A percentile compares a stretch with the other conserved stretches of the same genome.
These are phyloP conservation scores for Bacidia gigantensis DNA, from an alignment of 495 filamentous ascomycete species.

Conservation along the genomic window DNA sequence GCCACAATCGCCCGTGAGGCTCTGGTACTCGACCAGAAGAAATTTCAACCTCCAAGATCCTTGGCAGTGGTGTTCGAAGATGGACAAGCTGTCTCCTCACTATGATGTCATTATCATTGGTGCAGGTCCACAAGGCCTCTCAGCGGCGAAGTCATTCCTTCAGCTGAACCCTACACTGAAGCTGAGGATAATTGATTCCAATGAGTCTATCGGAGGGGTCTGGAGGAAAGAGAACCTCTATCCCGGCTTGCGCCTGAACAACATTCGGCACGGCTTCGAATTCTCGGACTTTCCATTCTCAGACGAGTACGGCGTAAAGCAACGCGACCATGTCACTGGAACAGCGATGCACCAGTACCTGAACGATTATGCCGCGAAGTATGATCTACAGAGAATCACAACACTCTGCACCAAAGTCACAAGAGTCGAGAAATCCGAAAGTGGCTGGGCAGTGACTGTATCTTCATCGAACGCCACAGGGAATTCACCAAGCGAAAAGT, in stretches of 20 bases:
- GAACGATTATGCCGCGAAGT: constrained; percentile 44
- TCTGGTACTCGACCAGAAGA: too few relatives aligned
- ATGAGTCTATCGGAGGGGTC: constrained; percentile 49
- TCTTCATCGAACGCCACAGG: background rate
- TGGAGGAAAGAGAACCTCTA: constrained; percentile 56
- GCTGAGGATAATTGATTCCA: constrained; percentile 40
- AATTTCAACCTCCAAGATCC: too few relatives aligned
- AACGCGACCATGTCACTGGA: constrained; percentile 56
- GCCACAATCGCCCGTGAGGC: too few relatives aligned
- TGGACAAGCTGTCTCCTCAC: too few relatives aligned
- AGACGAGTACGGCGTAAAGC: constrained; percentile 42
- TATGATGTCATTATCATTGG: constrained; percentile 11
- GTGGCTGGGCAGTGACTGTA: constrained; percentile 27
- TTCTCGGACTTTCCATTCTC: constrained; percentile 65
- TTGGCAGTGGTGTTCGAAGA: too few relatives aligned
- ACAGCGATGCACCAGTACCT: constrained; percentile 52
- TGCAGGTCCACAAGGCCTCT: constrained; percentile 46
- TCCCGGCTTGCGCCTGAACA: constrained; percentile 52
- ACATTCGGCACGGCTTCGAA: constrained; percentile 51
- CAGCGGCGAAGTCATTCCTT: constrained; percentile 44
- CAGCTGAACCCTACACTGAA: constrained; percentile 37
- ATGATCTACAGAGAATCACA: constrained; percentile 39
- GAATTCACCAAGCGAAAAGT: constrained; percentile 4
- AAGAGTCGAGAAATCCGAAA: constrained; percentile 33
- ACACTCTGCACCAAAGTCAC: constrained; percentile 39